These are phyloP conservation scores for Pichia paraexigua DNA, from an alignment of 805 yeast genomes.

Conservation along the genomic window DNA sequence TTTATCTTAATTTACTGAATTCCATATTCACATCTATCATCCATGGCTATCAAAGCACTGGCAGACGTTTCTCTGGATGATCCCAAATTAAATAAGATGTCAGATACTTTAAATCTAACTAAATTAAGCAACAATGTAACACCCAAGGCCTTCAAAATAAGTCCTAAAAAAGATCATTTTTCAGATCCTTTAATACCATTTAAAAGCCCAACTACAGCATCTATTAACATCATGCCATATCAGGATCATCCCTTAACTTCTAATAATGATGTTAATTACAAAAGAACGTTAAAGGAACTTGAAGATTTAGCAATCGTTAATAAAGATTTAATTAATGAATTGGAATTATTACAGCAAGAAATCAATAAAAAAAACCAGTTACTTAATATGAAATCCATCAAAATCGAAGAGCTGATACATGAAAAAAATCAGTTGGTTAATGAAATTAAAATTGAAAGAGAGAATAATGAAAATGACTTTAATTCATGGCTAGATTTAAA, in stretches of 20 bases:
- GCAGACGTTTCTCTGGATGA: background rate
- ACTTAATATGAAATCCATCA: constrained; percentile 16
- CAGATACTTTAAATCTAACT: background rate
- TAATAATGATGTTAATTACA: constrained; percentile 10
- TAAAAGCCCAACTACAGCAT: constrained; percentile 1
- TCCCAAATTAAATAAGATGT: background rate
- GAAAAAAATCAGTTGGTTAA: constrained; percentile 18
- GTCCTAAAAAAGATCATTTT: background rate
- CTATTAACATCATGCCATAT: background rate
- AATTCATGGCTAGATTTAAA: constrained; percentile 23
- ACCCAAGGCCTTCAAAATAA: background rate
- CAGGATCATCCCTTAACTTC: background rate
- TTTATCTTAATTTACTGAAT: background rate
- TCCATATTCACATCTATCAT: background rate
- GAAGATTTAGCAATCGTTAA: constrained; percentile 24
- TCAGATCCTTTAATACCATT: background rate
- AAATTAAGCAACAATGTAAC: background rate
- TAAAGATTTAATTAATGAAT: constrained; percentile 27
- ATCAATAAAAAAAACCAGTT: constrained; percentile 24
- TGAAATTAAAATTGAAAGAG: constrained; percentile 25
- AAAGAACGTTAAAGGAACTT: constrained; percentile 21
- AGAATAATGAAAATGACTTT: constrained; percentile 25
- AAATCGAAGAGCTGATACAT: constrained; percentile 23
- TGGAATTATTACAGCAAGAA: constrained; percentile 30
- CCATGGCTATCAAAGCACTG: background rate